These are phyloP conservation scores for Thermothelomyces thermophilus DNA, from an alignment of 2,329 filamentous ascomycete genomes.

Conservation along the genomic window DNA sequence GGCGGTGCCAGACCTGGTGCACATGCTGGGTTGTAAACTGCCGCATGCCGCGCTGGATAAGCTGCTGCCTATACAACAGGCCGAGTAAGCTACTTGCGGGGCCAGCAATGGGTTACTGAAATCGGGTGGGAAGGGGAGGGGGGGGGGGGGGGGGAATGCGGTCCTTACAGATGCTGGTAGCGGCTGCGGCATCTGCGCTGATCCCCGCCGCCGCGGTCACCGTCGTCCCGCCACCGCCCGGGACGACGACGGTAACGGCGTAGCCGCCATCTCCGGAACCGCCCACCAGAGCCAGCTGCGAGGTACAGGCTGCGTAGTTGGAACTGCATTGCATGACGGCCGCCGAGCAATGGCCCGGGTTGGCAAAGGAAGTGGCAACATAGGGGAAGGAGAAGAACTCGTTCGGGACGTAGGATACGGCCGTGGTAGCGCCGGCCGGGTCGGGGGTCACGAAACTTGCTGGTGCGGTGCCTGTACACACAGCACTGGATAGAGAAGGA, in stretches of 20 bases:
- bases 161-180: conserved; percentile 45
- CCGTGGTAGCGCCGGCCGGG: conserved; percentile 30
- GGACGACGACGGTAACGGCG: conserved; percentile 51
- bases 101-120: background rate
- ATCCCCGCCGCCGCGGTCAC: conserved; percentile 34
- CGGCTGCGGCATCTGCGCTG: conserved; percentile 38
- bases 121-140: background rate
- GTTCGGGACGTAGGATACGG: conserved; percentile 49
- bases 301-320: conserved; percentile 50
- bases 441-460: conserved; percentile 30
- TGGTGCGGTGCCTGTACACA: conserved; percentile 52
- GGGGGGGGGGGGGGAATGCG: background rate
- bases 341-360: conserved; percentile 45
- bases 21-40: conserved; percentile 36
- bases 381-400: conserved; percentile 55
- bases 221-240: conserved; percentile 47
- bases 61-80: conserved; percentile 29
- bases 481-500: conserved; percentile 35
- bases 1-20: conserved; percentile 28
- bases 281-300: conserved; percentile 35
- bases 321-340: conserved; percentile 45
- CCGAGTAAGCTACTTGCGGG: background rate
- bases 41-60: conserved; percentile 48
- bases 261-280: conserved; percentile 34
- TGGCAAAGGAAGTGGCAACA: conserved; percentile 45